phyloP scores from a whole-genome alignment of 116 monocot genomes.

The Thalassia testudinum region DNA sequence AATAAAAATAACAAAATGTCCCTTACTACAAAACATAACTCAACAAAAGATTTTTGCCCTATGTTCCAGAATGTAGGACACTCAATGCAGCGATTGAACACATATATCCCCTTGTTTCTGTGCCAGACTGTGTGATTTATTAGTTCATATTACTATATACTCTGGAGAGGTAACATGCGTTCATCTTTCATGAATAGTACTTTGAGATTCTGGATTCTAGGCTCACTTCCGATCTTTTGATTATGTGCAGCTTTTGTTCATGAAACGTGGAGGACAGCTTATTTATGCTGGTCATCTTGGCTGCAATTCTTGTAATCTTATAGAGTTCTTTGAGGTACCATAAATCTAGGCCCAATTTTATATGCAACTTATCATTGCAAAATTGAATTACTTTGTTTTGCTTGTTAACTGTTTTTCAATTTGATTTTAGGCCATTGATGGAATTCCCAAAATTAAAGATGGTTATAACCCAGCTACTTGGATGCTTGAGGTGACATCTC shows the following conservation, averaged over 20 bases:
- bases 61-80: too few relatives aligned
- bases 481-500: constrained; percentile 96
- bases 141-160: too few relatives aligned
- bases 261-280: constrained; percentile 98
- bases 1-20: too few relatives aligned
- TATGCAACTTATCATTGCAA: background rate
- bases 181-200: too few relatives aligned
- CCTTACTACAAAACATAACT: too few relatives aligned
- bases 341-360: too few relatives aligned
- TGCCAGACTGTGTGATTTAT: too few relatives aligned
- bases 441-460: constrained; percentile 88
- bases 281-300: constrained; percentile 97
- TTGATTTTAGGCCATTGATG: constrained; percentile 69
- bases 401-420: background rate
- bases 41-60: too few relatives aligned
- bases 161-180: too few relatives aligned
- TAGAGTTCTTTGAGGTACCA: constrained; percentile 84
- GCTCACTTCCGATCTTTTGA: background rate
- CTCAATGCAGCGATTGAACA: too few relatives aligned
- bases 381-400: background rate
- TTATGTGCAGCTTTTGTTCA: constrained; percentile 77
- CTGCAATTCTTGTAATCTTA: constrained; percentile 55
- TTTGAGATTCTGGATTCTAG: too few relatives aligned
- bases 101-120: too few relatives aligned
- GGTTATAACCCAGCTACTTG: constrained; percentile 95